phyloP scores from a whole-genome alignment of 148 eudicot genomes.

The Amaranthus palmeri region DNA sequence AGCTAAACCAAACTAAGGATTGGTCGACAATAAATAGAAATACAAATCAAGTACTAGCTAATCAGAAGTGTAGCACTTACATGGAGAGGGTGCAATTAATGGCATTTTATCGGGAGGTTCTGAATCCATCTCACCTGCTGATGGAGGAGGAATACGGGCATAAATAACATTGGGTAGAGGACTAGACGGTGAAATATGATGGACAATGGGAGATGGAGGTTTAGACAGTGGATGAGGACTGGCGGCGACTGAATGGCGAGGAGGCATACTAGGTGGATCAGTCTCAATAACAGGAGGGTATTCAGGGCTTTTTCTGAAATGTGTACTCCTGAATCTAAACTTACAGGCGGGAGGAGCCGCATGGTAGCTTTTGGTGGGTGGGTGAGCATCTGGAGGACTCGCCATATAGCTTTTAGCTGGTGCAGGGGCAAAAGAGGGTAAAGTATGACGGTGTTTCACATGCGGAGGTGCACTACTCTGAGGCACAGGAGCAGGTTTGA shows the following conservation, averaged over 20 bases:
- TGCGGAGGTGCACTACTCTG: constrained; percentile 37
- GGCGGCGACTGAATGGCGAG: constrained; percentile 32
- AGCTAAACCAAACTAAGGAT: neutral
- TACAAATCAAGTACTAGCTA: neutral
- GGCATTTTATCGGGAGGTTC: constrained; percentile 51
- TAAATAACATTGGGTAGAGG: constrained; percentile 56
- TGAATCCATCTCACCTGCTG: constrained; percentile 37
- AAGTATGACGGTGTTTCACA: constrained; percentile 27
- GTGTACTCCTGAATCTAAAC: constrained; percentile 37
- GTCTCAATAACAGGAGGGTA: constrained; percentile 39
- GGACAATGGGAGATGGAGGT: constrained; percentile 38
- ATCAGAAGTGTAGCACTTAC: constrained; percentile 44
- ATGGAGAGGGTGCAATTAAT: constrained; percentile 52
- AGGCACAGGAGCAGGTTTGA: constrained; percentile 33
- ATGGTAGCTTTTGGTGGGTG: constrained; percentile 37
- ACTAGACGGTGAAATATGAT: constrained; percentile 46
- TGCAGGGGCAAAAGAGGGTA: constrained; percentile 45
- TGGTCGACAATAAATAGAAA: neutral
- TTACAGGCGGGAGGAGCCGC: constrained; percentile 64
- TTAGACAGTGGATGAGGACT: constrained; percentile 36
- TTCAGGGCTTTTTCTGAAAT: constrained; percentile 35
- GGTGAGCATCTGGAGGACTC: constrained; percentile 30
- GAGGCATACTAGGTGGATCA: constrained; percentile 40
- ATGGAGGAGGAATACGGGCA: constrained; percentile 53
- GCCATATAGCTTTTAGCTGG: constrained; percentile 35